Conservation (phyloP, 768 basidiomycete genomes). For the Pleurotus djamor region DNA sequence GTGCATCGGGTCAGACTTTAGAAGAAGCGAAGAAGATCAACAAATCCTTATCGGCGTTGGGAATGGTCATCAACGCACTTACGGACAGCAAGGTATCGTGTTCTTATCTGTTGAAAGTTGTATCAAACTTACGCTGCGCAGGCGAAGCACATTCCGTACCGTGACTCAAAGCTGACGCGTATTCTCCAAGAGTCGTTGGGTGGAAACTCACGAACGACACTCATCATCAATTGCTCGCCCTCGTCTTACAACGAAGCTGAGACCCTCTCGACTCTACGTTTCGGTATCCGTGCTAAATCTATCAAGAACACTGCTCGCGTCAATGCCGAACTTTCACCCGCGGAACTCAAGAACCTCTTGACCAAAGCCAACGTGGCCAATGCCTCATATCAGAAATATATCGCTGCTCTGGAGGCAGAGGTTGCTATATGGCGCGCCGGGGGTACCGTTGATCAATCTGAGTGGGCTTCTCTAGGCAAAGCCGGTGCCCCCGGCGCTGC, state of each 20-base stretch:
- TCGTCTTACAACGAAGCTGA: slow-evolving; percentile 97
- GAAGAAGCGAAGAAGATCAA: slow-evolving; percentile 99
- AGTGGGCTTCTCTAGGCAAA: slow-evolving; percentile 79
- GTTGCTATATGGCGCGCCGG: slow-evolving; percentile 87
- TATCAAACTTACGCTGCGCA: too few relatives aligned
- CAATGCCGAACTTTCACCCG: slow-evolving; percentile 95
- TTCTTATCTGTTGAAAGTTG: too few relatives aligned
- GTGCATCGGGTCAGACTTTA: slow-evolving; percentile 96
- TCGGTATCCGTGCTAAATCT: slow-evolving; percentile 99
- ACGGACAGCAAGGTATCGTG: slow-evolving; percentile 86
- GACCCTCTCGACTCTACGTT: slow-evolving; percentile 94
- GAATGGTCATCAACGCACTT: slow-evolving; percentile 99
- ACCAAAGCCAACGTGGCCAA: slow-evolving; percentile 89
- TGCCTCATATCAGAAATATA: slow-evolving; percentile 80
- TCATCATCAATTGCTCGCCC: slow-evolving; percentile 99
- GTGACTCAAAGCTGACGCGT: slow-evolving; percentile 98
- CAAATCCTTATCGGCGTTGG: slow-evolving; percentile 94
- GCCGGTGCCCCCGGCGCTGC: slow-evolving; percentile 43
- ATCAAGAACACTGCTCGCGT: slow-evolving; percentile 99
- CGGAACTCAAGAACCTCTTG: slow-evolving; percentile 91
- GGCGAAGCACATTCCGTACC: slow-evolving; percentile 97
- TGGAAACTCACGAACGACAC: slow-evolving; percentile 91
- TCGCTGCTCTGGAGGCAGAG: slow-evolving; percentile 89
- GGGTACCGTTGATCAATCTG: slow-evolving; percentile 75
- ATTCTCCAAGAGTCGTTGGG: slow-evolving; percentile 98